Evolutionary conservation across 179 eudicot genomes (phyloP).

Genomic region (Beta corolliflora): DNA sequence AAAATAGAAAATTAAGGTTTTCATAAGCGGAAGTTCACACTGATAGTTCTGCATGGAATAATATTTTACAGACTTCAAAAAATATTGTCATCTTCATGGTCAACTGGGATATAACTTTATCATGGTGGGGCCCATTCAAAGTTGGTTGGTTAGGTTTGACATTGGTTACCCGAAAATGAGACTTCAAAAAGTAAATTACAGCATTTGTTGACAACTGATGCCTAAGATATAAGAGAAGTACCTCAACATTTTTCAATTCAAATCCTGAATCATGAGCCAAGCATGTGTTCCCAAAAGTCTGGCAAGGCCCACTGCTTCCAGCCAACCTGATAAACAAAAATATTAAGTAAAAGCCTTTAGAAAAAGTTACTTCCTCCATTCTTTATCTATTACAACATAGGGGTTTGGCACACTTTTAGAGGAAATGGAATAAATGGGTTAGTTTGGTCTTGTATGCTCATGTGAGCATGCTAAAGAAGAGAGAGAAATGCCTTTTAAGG

Average conservation of each 20-base stretch:
- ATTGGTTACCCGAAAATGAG: not conserved
- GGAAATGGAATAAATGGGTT: too few species aligned
- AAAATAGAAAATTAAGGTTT: not conserved
- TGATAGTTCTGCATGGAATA: not conserved
- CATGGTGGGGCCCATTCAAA: not conserved
- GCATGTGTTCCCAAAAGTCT: constrained; percentile 86
- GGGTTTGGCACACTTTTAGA: too few species aligned
- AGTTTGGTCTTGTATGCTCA: not conserved
- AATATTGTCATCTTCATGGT: not conserved
- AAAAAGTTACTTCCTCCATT: not conserved
- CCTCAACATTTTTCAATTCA: constrained; percentile 93
- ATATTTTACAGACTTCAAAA: not conserved
- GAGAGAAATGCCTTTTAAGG: not conserved
- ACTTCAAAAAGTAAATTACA: not conserved
- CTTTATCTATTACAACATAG: too few species aligned
- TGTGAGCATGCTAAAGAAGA: not conserved
- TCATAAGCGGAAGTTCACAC: not conserved
- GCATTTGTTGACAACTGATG: not conserved
- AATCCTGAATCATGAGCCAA: constrained; percentile 79
- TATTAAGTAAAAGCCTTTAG: not conserved
- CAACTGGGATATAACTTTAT: not conserved
- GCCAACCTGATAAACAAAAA: constrained; percentile 52
- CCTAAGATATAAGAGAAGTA: constrained; percentile 25
- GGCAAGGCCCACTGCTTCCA: constrained; percentile 94
- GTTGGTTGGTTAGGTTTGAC: not conserved